Evolutionary conservation across 2,329 filamentous ascomycete species (phyloP), one percentile per base, ranked within the genome.

Genomic region (Pleoardoris graminearum): DNA sequence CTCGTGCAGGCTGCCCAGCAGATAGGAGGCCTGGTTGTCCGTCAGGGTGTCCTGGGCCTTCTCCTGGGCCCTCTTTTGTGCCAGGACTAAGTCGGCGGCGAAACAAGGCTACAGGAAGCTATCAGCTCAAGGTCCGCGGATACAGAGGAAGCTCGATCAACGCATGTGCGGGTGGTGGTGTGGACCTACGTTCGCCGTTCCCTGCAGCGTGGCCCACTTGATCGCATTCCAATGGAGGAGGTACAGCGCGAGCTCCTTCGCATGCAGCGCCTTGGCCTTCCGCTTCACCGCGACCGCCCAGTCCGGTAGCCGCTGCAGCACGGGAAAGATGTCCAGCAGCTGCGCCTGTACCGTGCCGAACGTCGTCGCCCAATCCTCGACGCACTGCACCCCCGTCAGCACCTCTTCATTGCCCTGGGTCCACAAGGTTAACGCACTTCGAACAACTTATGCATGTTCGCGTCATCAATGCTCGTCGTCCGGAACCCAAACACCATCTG

Each of bases 401-500:
- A 11, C 12, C 32, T 37, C 19, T 19, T 21, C 14, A 11, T 10
- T 16, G 3, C n/a, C 4, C 14, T 23, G 22, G n/a, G 8, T 5
- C 25, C 25, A 27, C n/a, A n/a, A n/a, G n/a, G n/a, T n/a, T n/a
- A n/a, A 10, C 25, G 25, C 25, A 5, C 25, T 27, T 50, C 37
- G 38, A 53, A 60, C 4, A 55, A 41, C 45, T 49, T 54, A n/a
- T 60, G 35, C 41, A 62, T 30, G 17, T 51, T 56, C 23, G 39
- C 16, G 46, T 61, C 58, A 14, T 57, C 45, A 12, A 51, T 50
- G 33, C 27, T 42, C 3, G 46, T 49, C 10, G 48, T 55, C 14
- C 57, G 54, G 59, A 73, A 79, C 11, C 78, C 80, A 53, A 78
- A 82, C 0, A 79, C 69, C 71, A 82, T 80, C 2, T 75, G 75